Evolutionary conservation across 306 rosid genomes (phyloP), one percentile per base, ranked within the genome.

Genomic region (Cucumis hystrix): DNA sequence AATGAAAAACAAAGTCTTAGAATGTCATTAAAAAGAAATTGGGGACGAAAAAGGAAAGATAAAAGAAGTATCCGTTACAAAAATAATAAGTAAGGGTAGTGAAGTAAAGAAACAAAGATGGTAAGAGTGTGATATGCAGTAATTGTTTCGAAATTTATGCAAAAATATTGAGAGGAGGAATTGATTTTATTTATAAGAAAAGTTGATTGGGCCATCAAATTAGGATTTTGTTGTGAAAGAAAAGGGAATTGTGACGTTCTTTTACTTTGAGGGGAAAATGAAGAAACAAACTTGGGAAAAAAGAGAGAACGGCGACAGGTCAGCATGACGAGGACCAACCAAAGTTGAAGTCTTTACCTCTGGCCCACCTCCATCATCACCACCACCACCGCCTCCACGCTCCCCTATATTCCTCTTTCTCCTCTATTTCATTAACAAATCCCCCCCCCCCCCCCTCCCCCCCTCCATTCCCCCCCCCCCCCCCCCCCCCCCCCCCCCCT

Each of bases 271-370:
- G 14, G 21, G 13, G 65, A 51, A 49, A 4, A 73, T 67, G 9
- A 7, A 0, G 51, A 11, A 20, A 25, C 52, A 79, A 64, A 75
- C 52, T 13, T 9, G 21, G 10, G 35, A 21, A 74, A 77, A 77
- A 74, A 30, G 13, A 1, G 74, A 80, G 43, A 76, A 59, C 75
- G 39, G 40, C 58, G 75, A 80, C 88, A 83, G 85, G 58, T 89
- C 75, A 88, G 82, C 55, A 85, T 88, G 87, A 87, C 70, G 79
- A 80, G 93, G 92, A 87, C 90, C 84, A 86, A 91, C 86, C 77
- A 68, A 74, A 81, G 78, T 40, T 79, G 14, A 37, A 58, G 81
- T 80, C 57, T 58, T 16, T 13, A 39, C 5, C 30, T 12, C 55
- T 49, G 15, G 11, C 15, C 83, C 83, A 62, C 83, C 83, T 77